A percentile compares a stretch with the other conserved stretches of the same genome.
Conservation (phyloP, 139 green algal species). For the Chlamydomonas asymmetrica region DNA sequence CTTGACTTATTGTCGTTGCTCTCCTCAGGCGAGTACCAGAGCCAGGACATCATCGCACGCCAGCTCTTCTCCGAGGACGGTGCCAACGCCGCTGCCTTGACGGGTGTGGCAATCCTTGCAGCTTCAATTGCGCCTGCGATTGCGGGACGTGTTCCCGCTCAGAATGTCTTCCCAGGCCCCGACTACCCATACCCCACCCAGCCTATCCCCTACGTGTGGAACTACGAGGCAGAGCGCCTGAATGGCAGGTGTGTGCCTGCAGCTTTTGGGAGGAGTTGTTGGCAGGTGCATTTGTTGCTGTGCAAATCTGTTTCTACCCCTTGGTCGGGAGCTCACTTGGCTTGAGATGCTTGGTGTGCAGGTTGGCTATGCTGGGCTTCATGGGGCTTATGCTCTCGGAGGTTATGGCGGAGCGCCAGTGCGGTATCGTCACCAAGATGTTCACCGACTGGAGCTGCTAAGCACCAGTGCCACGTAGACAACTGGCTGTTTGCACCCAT, state of each 20-base stretch:
- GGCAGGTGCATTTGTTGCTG: no score
- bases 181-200: conserved; percentile 2
- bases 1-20: no score
- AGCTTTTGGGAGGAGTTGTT: no score
- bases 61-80: conserved; percentile 25
- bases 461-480: no score
- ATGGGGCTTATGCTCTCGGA: conserved; percentile 25
- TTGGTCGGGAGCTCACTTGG: no score
- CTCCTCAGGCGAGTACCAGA: conserved; percentile 8
- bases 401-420: conserved; percentile 24
- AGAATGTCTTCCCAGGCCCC: conserved; percentile 21
- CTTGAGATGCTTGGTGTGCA: no score
- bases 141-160: conserved; percentile 19
- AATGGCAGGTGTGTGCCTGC: no score
- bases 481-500: no score
- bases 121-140: conserved; percentile 17
- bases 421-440: conserved; percentile 24
- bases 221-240: conserved; percentile 27
- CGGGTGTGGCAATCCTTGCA: conserved; percentile 17
- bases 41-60: conserved; percentile 15
- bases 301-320: no score
- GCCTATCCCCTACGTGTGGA: conserved; percentile 23
- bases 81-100: conserved; percentile 15
- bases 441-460: conserved; percentile 26
- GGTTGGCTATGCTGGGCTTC: no score